Percentiles rank a stretch among this genome's conserved stretches.
Evolutionary conservation across 2,329 filamentous ascomycete genomes (phyloP).

Genomic region (Zymoseptoria brevis): DNA sequence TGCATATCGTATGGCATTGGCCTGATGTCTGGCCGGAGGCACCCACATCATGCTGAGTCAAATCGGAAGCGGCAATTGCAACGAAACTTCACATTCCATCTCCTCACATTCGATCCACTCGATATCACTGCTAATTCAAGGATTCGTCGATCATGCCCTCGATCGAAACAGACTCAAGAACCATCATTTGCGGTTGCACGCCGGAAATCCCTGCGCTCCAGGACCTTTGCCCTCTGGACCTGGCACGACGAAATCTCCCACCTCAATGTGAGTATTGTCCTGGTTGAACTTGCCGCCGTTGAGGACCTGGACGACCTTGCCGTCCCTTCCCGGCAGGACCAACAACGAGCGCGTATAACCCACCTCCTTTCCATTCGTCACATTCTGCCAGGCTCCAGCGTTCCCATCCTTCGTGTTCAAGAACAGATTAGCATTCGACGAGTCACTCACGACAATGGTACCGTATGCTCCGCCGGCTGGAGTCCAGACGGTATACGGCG

Average conservation of each 20-base stretch:
- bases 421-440: not conserved
- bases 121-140: no score
- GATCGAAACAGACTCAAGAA: not conserved
- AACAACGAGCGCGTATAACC: not conserved
- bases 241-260: not conserved
- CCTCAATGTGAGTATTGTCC: not conserved
- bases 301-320: not conserved
- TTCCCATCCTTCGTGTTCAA: not conserved
- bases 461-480: conserved; percentile 40
- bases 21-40: no score
- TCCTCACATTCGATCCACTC: no score
- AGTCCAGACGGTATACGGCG: conserved; percentile 47
- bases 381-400: not conserved
- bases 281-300: not conserved
- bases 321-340: not conserved
- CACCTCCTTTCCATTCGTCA: not conserved
- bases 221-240: not conserved
- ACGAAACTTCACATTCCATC: no score
- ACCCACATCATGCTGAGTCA: no score
- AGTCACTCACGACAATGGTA: conserved; percentile 40
- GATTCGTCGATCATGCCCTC: not conserved
- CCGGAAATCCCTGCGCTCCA: not conserved
- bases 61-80: no score
- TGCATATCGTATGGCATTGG: no score
- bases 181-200: not conserved